phyloP scores from a whole-genome alignment of 257 asterid species.

The Verbascum thapsus region DNA sequence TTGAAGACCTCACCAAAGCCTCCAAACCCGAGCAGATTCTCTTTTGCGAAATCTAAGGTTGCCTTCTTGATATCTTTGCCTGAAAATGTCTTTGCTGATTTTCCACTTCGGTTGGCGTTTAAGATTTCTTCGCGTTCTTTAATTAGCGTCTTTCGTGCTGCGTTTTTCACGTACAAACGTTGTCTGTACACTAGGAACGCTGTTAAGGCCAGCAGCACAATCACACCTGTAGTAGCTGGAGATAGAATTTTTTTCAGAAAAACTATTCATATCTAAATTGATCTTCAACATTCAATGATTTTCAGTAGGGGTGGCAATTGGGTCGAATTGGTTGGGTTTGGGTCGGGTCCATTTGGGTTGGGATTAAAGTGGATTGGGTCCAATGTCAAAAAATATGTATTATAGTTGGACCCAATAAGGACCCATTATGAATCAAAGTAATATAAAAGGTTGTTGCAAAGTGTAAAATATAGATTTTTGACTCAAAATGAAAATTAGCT shows the following conservation, averaged over 20 bases:
- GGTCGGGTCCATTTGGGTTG: too few species aligned
- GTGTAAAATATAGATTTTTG: too few species aligned
- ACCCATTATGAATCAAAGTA: too few species aligned
- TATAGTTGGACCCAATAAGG: too few species aligned
- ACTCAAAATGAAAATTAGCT: too few species aligned
- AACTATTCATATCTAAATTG: background rate
- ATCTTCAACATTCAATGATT: background rate
- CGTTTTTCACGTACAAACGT: constrained; percentile 28
- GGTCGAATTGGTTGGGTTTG: too few species aligned
- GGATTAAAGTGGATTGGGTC: too few species aligned
- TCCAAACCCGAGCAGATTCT: constrained; percentile 54
- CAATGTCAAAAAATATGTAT: too few species aligned
- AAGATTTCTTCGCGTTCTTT: constrained; percentile 59
- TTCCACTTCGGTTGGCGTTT: constrained; percentile 50
- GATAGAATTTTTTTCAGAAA: background rate
- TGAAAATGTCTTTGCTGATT: constrained; percentile 52
- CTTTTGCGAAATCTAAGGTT: constrained; percentile 48
- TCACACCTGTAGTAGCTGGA: constrained; percentile 47
- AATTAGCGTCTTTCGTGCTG: constrained; percentile 35
- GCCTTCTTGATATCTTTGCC: constrained; percentile 64
- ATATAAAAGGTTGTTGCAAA: too few species aligned
- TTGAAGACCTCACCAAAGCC: constrained; percentile 73
- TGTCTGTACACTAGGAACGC: constrained; percentile 47
- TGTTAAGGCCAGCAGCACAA: constrained; percentile 39
- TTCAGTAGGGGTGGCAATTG: too few species aligned